Percentiles rank a stretch among this genome's conserved stretches.
These are phyloP conservation scores for Aspergillus neotritici DNA, from an alignment of 2,329 filamentous ascomycete species.

Conservation along the genomic window DNA sequence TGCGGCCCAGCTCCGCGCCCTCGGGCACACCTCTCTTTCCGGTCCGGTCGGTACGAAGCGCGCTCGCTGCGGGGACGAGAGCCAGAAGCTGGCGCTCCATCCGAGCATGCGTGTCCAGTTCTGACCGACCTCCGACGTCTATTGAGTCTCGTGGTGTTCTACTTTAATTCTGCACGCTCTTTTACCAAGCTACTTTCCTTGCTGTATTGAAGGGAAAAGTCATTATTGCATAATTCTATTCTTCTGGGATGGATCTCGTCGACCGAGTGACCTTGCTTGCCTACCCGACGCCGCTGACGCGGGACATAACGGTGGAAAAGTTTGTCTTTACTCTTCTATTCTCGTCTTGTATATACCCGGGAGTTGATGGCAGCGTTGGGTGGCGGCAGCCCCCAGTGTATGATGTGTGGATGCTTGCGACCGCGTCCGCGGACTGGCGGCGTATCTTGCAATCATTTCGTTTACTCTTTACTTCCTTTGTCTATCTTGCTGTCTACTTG, in stretches of 20 bases:
- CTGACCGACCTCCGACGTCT: neutral
- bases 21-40: constrained; percentile 25
- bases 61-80: constrained; percentile 38
- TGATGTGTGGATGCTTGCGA: no score
- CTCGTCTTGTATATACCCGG: constrained; percentile 25
- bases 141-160: no score
- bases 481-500: constrained; percentile 14
- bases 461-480: constrained; percentile 13
- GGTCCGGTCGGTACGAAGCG: constrained; percentile 37
- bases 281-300: constrained; percentile 12
- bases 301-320: constrained; percentile 15
- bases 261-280: constrained; percentile 15
- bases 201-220: constrained; percentile 21
- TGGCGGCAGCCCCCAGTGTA: constrained; percentile 19
- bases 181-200: constrained; percentile 14
- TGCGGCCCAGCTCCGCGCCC: constrained; percentile 15
- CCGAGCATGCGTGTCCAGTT: constrained; percentile 29
- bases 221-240: constrained; percentile 16
- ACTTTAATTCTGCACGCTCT: neutral
- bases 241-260: constrained; percentile 13
- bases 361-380: constrained; percentile 20
- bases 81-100: constrained; percentile 31
- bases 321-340: constrained; percentile 12
- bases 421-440: no score
- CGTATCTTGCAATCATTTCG: constrained; percentile 20